phyloP scores from a whole-genome alignment of 208 protist species.

The Eutreptiella sp. region DNA sequence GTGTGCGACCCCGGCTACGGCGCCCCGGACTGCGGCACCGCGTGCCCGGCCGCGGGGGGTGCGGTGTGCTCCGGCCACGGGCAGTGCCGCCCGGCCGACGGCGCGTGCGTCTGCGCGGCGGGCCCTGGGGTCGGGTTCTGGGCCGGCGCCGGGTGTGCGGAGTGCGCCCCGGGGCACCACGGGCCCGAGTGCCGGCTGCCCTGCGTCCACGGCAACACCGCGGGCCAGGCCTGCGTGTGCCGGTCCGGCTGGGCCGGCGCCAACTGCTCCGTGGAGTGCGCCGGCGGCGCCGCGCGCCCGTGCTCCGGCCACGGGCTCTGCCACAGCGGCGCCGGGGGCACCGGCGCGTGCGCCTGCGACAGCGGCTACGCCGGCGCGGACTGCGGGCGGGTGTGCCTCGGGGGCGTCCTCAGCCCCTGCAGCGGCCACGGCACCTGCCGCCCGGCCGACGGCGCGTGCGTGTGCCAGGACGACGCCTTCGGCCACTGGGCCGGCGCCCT shows the following conservation, averaged over 20 bases:
- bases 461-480: not conserved
- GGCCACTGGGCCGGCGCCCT: not conserved
- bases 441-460: slow-evolving; percentile 17
- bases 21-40: not conserved
- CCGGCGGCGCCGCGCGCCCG: slow-evolving; percentile 13
- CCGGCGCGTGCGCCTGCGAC: slow-evolving; percentile 12
- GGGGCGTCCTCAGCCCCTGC: slow-evolving; percentile 17
- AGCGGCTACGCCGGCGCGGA: slow-evolving; percentile 14
- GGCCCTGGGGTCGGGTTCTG: not conserved
- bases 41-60: not conserved
- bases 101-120: not conserved
- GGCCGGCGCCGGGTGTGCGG: not conserved
- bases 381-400: slow-evolving; percentile 23
- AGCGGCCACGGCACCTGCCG: slow-evolving; percentile 18
- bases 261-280: slow-evolving; percentile 9
- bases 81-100: not conserved
- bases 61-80: slow-evolving; percentile 10
- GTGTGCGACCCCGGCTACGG: not conserved
- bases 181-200: not conserved
- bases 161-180: slow-evolving; percentile 4
- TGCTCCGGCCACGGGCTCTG: slow-evolving; percentile 17
- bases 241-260: slow-evolving; percentile 7
- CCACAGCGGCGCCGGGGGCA: slow-evolving; percentile 12
- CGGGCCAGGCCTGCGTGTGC: slow-evolving; percentile 26
- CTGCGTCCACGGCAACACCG: slow-evolving; percentile 14